Conservation (phyloP, 23 red algal species). For the Gracilaria vermiculophylla region DNA sequence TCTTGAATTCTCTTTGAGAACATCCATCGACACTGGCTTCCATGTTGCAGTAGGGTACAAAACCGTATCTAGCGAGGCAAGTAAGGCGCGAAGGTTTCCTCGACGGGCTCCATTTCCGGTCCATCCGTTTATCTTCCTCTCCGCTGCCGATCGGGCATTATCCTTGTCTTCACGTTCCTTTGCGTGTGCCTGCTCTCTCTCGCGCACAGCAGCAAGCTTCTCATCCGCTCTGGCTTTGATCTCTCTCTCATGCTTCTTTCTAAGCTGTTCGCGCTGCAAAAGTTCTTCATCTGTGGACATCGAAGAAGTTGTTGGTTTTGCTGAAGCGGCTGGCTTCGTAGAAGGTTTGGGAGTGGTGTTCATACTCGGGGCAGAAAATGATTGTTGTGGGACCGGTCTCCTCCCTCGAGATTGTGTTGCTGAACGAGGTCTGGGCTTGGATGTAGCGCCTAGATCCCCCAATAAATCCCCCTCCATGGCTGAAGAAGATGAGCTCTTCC, state of each 20-base stretch:
- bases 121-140: slow-evolving; percentile 77
- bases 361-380: slow-evolving; percentile 64
- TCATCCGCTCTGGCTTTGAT: slow-evolving; percentile 76
- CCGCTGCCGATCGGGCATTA: slow-evolving; percentile 29
- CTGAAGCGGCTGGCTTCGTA: neutral
- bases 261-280: slow-evolving; percentile 48
- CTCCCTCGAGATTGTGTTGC: neutral
- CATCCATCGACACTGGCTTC: slow-evolving; percentile 85
- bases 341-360: slow-evolving; percentile 4
- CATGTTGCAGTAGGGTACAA: slow-evolving; percentile 73
- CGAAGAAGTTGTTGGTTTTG: neutral
- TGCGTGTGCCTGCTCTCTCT: slow-evolving; percentile 61
- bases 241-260: slow-evolving; percentile 65
- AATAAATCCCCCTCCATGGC: slow-evolving; percentile 72
- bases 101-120: slow-evolving; percentile 79
- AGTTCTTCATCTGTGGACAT: slow-evolving; percentile 19
- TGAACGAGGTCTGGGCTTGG: neutral
- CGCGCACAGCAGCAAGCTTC: slow-evolving; percentile 73
- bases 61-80: slow-evolving; percentile 80
- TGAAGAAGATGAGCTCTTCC: slow-evolving; percentile 5
- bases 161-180: slow-evolving; percentile 69
- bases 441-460: slow-evolving; percentile 54
- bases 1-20: slow-evolving; percentile 63
- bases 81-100: slow-evolving; percentile 80
- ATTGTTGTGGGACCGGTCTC: neutral